A percentile compares a stretch with the other conserved stretches of the same genome.
These are phyloP conservation scores for Neotropicomus parvogracilis DNA, from an alignment of 1,284 basidiomycete genomes.

Conservation along the genomic window DNA sequence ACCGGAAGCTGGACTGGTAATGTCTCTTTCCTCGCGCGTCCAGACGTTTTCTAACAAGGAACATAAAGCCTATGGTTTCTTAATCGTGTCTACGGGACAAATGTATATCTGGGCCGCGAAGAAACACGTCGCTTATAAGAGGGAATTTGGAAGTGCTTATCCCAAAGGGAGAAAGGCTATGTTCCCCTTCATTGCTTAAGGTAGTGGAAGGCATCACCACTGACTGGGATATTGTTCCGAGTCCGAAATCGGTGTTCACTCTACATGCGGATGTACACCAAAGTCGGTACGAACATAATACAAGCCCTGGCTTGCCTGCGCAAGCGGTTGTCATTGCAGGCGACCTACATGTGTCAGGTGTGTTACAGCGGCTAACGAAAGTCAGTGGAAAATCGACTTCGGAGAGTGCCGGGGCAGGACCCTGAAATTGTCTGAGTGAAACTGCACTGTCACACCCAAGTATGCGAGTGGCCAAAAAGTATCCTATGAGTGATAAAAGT, in stretches of 20 bases:
- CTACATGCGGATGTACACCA: not conserved
- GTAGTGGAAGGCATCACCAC: not conserved
- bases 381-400: no score
- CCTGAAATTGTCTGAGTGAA: no score
- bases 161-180: conserved; percentile 75
- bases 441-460: no score
- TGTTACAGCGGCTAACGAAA: no score
- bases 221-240: not conserved
- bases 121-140: conserved; percentile 90
- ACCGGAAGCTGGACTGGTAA: conserved; percentile 76
- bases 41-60: conserved; percentile 7
- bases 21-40: conserved; percentile 22
- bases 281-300: no score
- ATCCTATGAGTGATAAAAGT: no score
- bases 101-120: conserved; percentile 91
- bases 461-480: no score
- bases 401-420: no score
- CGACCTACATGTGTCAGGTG: not conserved
- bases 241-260: not conserved
- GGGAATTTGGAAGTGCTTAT: conserved; percentile 88
- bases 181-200: conserved; percentile 59
- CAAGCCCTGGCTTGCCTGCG: no score
- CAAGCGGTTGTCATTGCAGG: no score
- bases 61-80: conserved; percentile 66
- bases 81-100: conserved; percentile 60